Conservation (phyloP, 2,329 filamentous ascomycete species). For the Stachybotrys chlorohalonatus region DNA sequence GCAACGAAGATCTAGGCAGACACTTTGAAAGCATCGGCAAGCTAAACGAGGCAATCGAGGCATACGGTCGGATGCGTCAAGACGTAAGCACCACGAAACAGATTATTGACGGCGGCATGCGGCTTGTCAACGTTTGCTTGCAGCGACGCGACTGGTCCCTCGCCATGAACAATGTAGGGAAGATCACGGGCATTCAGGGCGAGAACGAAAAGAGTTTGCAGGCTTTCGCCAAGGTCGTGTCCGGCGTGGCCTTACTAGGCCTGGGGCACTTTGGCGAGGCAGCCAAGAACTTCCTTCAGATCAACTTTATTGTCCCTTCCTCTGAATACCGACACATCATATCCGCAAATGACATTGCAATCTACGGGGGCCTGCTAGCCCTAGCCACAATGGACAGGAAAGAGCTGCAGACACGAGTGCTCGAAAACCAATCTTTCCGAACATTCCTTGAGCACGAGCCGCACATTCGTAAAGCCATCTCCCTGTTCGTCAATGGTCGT, state of each 20-base stretch:
- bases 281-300: conserved; percentile 60
- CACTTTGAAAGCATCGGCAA: conserved; percentile 77
- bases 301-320: conserved; percentile 41
- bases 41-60: conserved; percentile 61
- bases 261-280: conserved; percentile 48
- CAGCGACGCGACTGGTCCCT: conserved; percentile 70
- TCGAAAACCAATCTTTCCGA: conserved; percentile 75
- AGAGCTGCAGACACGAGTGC: conserved; percentile 64
- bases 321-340: conserved; percentile 60
- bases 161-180: conserved; percentile 50
- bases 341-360: conserved; percentile 78
- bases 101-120: conserved; percentile 71
- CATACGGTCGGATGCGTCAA: conserved; percentile 80
- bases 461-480: conserved; percentile 85
- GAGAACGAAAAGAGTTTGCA: conserved; percentile 37
- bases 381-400: conserved; percentile 80
- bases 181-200: conserved; percentile 48
- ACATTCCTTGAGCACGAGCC: conserved; percentile 86
- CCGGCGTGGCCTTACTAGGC: conserved; percentile 40
- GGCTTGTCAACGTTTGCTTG: conserved; percentile 66
- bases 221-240: conserved; percentile 43
- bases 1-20: conserved; percentile 81
- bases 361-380: conserved; percentile 85
- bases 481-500: conserved; percentile 80
- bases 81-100: conserved; percentile 80